These are phyloP conservation scores for Chaetomium olivaceum DNA, from an alignment of 2,329 filamentous ascomycete genomes.

Conservation along the genomic window DNA sequence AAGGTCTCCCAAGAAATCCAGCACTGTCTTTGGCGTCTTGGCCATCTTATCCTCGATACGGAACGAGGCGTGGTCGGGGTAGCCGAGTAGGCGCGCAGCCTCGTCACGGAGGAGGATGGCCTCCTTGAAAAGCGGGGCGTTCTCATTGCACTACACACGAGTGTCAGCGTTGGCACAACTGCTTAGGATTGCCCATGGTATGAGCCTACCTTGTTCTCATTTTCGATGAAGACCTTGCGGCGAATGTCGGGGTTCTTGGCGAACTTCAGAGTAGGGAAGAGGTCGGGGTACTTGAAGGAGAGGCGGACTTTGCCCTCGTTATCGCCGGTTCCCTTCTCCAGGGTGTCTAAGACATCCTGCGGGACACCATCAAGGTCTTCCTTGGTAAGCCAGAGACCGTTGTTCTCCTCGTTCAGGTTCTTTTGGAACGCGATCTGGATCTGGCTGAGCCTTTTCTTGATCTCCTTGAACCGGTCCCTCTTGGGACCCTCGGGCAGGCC, in stretches of 20 bases:
- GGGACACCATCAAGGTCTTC: conserved; percentile 76
- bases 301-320: conserved; percentile 72
- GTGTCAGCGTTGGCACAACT: neutral
- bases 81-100: conserved; percentile 73
- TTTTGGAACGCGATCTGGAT: conserved; percentile 76
- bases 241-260: conserved; percentile 69
- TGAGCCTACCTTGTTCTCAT: conserved; percentile 69
- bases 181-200: neutral
- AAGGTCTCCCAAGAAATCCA: conserved; percentile 71
- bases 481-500: conserved; percentile 68
- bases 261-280: conserved; percentile 77
- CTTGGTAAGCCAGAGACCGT: conserved; percentile 75
- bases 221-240: conserved; percentile 68
- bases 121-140: conserved; percentile 72
- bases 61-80: conserved; percentile 74
- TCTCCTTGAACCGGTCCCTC: conserved; percentile 80
- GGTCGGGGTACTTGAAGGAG: conserved; percentile 81
- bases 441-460: conserved; percentile 76
- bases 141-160: conserved; percentile 59
- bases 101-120: conserved; percentile 75
- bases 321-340: conserved; percentile 71
- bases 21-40: conserved; percentile 70
- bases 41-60: conserved; percentile 84
- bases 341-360: conserved; percentile 62
- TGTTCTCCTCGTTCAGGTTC: conserved; percentile 79